These are phyloP conservation scores for Penicillium sp. DNA, from an alignment of 2,329 filamentous ascomycete species.

Conservation along the genomic window DNA sequence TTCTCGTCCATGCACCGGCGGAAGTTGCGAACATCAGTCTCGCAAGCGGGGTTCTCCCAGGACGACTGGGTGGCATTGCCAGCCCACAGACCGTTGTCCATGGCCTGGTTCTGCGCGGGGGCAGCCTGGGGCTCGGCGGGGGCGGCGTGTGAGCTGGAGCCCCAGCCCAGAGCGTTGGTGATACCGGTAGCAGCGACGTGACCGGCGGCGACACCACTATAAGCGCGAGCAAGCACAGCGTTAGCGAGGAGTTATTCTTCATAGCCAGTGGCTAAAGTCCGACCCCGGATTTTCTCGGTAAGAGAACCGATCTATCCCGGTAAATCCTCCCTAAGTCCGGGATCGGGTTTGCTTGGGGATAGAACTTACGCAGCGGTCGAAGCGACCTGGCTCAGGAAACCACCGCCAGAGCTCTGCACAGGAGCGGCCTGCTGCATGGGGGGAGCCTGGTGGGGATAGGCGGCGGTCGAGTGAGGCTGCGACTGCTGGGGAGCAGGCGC, in stretches of 20 bases:
- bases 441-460: slow-evolving; percentile 54
- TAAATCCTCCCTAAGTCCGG: neutral
- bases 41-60: slow-evolving; percentile 66
- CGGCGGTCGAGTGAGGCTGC: slow-evolving; percentile 71
- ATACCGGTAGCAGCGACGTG: slow-evolving; percentile 87
- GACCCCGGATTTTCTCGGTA: slow-evolving; percentile 16
- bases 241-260: slow-evolving; percentile 10
- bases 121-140: slow-evolving; percentile 56
- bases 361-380: slow-evolving; percentile 89
- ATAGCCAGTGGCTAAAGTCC: neutral
- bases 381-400: slow-evolving; percentile 95
- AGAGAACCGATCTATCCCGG: neutral
- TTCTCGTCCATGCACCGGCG: slow-evolving; percentile 97
- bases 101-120: slow-evolving; percentile 57
- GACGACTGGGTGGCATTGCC: slow-evolving; percentile 52
- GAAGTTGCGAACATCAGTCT: slow-evolving; percentile 78
- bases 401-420: slow-evolving; percentile 66
- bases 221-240: slow-evolving; percentile 18
- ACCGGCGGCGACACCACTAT: slow-evolving; percentile 92
- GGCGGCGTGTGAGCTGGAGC: slow-evolving; percentile 64
- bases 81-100: slow-evolving; percentile 51
- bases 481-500: slow-evolving; percentile 58
- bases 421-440: slow-evolving; percentile 40
- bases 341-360: neutral
- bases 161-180: slow-evolving; percentile 83